phyloP scores from a whole-genome alignment of 1,284 basidiomycete genomes.

The Boletus smithii region DNA sequence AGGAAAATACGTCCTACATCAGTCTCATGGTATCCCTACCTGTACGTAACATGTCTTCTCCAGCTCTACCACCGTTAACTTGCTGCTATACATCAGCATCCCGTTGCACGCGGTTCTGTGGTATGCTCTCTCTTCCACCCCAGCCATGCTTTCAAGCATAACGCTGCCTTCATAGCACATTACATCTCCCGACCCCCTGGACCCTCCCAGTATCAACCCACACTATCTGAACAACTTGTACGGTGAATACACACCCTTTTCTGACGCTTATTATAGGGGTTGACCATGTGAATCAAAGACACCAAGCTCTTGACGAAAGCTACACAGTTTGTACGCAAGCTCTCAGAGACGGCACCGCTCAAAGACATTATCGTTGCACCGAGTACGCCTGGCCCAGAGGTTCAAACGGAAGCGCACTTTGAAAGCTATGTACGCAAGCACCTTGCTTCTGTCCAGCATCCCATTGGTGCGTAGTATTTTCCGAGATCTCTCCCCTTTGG shows the following conservation, averaged over 20 bases:
- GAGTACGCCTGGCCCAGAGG: conserved; percentile 21
- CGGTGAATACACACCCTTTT: conserved; percentile 3
- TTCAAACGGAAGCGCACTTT: conserved; percentile 19
- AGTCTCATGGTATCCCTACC: conserved; percentile 14
- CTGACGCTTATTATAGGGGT: not conserved
- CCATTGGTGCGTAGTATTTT: conserved; percentile 12
- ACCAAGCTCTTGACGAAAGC: conserved; percentile 20
- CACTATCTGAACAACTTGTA: conserved; percentile 15
- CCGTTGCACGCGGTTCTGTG: conserved; percentile 19
- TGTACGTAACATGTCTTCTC: conserved; percentile 5
- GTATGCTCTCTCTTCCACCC: conserved; percentile 8
- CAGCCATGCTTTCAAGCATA: not conserved
- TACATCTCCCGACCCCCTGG: conserved; percentile 15
- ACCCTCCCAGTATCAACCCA: conserved; percentile 15
- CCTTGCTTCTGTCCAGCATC: conserved; percentile 11
- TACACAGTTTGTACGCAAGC: conserved; percentile 14
- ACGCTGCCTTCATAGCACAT: conserved; percentile 11
- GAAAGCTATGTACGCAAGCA: conserved; percentile 9
- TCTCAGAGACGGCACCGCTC: conserved; percentile 20
- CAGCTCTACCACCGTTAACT: not conserved
- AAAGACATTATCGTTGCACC: conserved; percentile 17
- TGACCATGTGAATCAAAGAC: conserved; percentile 9
- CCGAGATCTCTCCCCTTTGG: not conserved
- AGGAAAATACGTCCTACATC: conserved; percentile 16
- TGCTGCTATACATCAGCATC: conserved; percentile 8